Conservation (phyloP, 1,139 yeast species). For the Tardiomyces blankii region DNA sequence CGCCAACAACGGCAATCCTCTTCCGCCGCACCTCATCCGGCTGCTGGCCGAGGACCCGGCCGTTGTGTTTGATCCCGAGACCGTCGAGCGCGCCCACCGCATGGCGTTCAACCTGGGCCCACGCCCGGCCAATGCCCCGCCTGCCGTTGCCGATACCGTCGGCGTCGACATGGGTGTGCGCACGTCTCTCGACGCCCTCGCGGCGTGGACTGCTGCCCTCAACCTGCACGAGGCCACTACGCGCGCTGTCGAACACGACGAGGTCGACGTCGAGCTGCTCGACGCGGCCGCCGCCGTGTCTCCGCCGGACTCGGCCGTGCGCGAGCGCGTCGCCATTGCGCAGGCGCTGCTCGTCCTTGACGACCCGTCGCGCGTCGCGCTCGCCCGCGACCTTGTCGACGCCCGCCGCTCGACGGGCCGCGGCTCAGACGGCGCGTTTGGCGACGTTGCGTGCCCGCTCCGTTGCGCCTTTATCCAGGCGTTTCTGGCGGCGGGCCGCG, state of each 20-base stretch:
- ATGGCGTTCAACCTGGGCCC: constrained; percentile 12
- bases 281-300: constrained; percentile 17
- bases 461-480: constrained; percentile 16
- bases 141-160: constrained; percentile 17
- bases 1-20: constrained; percentile 1
- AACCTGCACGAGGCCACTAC: constrained; percentile 17
- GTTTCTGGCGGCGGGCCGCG: constrained; percentile 12
- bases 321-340: constrained; percentile 21
- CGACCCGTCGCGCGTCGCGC: constrained; percentile 13
- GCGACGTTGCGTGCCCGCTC: constrained; percentile 4
- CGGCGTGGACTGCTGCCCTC: constrained; percentile 22
- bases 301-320: constrained; percentile 20
- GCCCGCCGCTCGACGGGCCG: background rate
- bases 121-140: constrained; percentile 10
- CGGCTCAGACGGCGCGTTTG: background rate
- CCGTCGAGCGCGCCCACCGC: constrained; percentile 15
- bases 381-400: constrained; percentile 13
- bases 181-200: constrained; percentile 21
- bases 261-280: constrained; percentile 11
- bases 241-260: constrained; percentile 12
- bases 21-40: constrained; percentile 12
- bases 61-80: constrained; percentile 14
- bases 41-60: constrained; percentile 9
- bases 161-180: constrained; percentile 17
- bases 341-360: constrained; percentile 20